Evolutionary conservation across 2,329 filamentous ascomycete species (phyloP), one percentile per base, ranked within the genome.

Genomic region (Zopfia rhizophila): DNA sequence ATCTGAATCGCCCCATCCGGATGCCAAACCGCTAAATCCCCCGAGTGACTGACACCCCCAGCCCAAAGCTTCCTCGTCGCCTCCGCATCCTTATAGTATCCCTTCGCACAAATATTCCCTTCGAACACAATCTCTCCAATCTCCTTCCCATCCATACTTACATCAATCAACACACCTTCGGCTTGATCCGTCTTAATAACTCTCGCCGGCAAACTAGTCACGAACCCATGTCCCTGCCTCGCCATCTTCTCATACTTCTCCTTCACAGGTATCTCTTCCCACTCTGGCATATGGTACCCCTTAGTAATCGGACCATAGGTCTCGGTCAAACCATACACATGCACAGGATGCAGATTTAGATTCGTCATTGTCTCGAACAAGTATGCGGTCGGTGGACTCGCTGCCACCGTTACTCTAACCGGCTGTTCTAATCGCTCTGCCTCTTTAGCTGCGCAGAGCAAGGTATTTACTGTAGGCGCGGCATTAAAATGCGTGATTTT

Each of bases 231-330:
- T 0, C 93, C 94, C 73, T 99, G 94, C 3, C 93, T 82, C 4
- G 94, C 93, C 93, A 97, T 97, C 61, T 84, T 87, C 53, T 83
- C 83, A 65, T 92, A 99, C 69, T 89, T 91, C 51, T 97, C 90
- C 19, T 88, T 84, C 4, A 76, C 56, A 0, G 89, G 82, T 1
- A 97, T 77, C 0, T 70, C 64, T n/a, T 94, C 85, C 94, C 94
- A 99, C 21, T 82, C 79, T 0, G 91, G 90, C 74, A 97, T 82
- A 44, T 88, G 80, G 63, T 99, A 99, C 7, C 92, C 91, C 70
- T 95, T 96, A 1, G 92, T 97, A 49, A 97, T 93, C 7, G 94
- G 94, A 0, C 94, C 94, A 63, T 97, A 97, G 0, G 93, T 97
- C 75, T 97, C 86, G 2, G 85, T 87, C 60, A 87, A 65, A 27